A percentile compares a stretch with the other conserved stretches of the same genome.
phyloP scores from a whole-genome alignment of 352 stramenopile genomes.

The Globisporangium emineosum region DNA sequence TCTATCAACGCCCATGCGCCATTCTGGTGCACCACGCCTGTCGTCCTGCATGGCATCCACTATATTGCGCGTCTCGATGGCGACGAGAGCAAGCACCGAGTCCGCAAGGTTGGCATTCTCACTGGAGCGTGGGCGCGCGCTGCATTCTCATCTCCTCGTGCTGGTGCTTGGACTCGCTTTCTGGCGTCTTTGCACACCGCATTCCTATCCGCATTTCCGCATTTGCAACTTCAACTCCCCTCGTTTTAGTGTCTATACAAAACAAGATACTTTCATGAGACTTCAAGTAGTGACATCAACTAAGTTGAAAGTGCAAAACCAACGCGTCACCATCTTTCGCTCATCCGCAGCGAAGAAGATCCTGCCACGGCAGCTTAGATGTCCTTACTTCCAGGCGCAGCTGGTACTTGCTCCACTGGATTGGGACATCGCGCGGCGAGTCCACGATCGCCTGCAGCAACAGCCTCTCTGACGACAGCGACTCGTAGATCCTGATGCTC shows the following conservation, averaged over 20 bases:
- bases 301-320: background rate
- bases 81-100: background rate
- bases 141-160: background rate
- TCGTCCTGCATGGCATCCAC: background rate
- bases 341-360: conserved; percentile 9
- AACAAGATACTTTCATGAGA: background rate
- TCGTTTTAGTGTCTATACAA: background rate
- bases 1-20: too few relatives aligned
- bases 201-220: background rate
- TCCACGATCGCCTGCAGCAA: conserved; percentile 1
- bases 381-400: background rate
- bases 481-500: conserved; percentile 6
- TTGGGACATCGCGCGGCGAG: background rate
- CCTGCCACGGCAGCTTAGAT: background rate
- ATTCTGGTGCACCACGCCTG: background rate
- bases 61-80: background rate
- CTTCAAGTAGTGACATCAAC: background rate
- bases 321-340: too few relatives aligned
- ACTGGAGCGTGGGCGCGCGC: too few relatives aligned
- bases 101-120: background rate
- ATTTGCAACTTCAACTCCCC: background rate
- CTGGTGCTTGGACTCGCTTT: background rate
- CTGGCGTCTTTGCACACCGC: background rate
- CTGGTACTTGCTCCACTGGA: background rate
- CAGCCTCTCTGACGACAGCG: background rate